Percentiles rank a stretch among this genome's conserved stretches.
phyloP scores from a whole-genome alignment of 2,329 filamentous ascomycete species.

The Hymenoscyphus scutula region DNA sequence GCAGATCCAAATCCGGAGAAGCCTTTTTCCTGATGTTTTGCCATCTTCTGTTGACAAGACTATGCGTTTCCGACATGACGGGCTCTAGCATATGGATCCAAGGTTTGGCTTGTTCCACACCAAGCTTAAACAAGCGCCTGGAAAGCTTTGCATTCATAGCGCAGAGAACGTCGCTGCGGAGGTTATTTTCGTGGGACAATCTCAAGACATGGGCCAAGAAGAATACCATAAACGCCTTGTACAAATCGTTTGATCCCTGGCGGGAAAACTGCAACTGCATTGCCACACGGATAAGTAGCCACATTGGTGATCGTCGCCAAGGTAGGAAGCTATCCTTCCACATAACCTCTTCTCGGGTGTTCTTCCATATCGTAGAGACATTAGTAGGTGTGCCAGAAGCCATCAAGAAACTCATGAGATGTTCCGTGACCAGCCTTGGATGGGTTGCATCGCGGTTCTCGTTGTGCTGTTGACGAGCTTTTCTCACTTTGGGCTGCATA shows the following conservation, averaged over 20 bases:
- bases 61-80: conserved; percentile 4
- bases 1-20: neutral
- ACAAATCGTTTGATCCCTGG: conserved; percentile 41
- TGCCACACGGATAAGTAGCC: conserved; percentile 60
- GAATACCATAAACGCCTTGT: conserved; percentile 50
- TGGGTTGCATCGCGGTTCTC: conserved; percentile 50
- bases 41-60: neutral
- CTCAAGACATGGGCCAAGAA: neutral
- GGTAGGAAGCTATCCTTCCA: conserved; percentile 48
- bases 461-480: neutral
- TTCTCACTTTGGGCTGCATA: conserved; percentile 2
- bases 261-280: conserved; percentile 50
- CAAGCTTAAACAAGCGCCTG: conserved; percentile 43
- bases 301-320: conserved; percentile 62
- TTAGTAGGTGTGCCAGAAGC: conserved; percentile 45
- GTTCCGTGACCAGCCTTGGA: conserved; percentile 51
- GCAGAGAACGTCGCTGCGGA: conserved; percentile 36
- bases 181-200: conserved; percentile 12
- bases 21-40: neutral
- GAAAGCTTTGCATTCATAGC: conserved; percentile 46
- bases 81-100: conserved; percentile 5
- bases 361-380: conserved; percentile 49
- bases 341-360: conserved; percentile 60
- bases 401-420: conserved; percentile 60
- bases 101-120: neutral